phyloP scores from a whole-genome alignment of 192 early-diverging fungal genomes.

The Gamsiella multidivaricata region DNA sequence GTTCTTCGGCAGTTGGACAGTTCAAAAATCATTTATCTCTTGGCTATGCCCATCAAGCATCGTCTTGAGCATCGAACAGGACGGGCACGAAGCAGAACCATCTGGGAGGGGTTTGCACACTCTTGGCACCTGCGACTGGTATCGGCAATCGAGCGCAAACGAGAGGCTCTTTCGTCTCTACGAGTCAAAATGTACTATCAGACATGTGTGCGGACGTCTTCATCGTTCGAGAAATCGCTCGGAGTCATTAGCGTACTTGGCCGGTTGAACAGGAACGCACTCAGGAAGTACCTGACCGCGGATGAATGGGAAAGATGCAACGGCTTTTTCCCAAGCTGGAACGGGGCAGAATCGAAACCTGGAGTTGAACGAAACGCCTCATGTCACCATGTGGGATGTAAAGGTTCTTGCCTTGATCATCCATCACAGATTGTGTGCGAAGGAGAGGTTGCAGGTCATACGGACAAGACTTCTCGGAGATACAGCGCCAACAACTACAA shows the following conservation, averaged over 20 bases:
- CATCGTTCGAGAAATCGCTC: slow-evolving; percentile 38
- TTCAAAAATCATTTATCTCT: slow-evolving; percentile 40
- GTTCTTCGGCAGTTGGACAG: slow-evolving; percentile 36
- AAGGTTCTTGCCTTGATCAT: slow-evolving; percentile 22
- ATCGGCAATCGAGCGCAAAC: slow-evolving; percentile 43
- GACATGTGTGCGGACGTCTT: slow-evolving; percentile 45
- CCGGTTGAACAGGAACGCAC: slow-evolving; percentile 18
- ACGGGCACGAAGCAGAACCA: slow-evolving; percentile 25
- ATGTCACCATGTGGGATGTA: slow-evolving; percentile 15
- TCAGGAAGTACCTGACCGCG: slow-evolving; percentile 23
- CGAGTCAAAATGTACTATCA: slow-evolving; percentile 53
- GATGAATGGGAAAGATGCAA: slow-evolving; percentile 34
- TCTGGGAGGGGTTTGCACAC: slow-evolving; percentile 47
- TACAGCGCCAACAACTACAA: slow-evolving; percentile 16
- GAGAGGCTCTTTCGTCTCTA: slow-evolving; percentile 39
- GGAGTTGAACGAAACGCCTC: not conserved
- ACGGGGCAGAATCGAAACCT: slow-evolving; percentile 8
- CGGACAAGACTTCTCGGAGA: slow-evolving; percentile 2
- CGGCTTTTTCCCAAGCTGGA: not conserved
- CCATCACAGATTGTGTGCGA: not conserved
- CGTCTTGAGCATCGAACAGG: slow-evolving; percentile 31
- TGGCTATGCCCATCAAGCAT: slow-evolving; percentile 53
- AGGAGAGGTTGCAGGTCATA: not conserved
- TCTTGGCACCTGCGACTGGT: slow-evolving; percentile 43
- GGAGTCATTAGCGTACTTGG: slow-evolving; percentile 24